Base-by-base conservation (phyloP, 2,329 filamentous ascomycete species). In the Stachybotrys chartarum region DNA sequence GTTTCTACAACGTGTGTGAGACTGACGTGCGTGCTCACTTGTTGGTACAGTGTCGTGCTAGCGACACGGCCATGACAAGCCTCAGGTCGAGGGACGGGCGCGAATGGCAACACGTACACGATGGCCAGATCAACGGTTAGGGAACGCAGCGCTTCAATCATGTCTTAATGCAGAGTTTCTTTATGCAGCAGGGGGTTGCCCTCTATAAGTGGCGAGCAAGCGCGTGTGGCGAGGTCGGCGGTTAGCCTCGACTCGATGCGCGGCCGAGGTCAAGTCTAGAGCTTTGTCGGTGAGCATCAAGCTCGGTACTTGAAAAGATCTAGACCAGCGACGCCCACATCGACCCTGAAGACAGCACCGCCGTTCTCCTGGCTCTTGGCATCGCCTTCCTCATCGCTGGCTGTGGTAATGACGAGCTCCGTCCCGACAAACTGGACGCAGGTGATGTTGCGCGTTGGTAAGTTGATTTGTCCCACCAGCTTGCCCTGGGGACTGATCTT, bases 381-480 rank as follows among this genome's bases (percentile, higher is more conserved):
- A 60, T 83, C 79, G 50, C 85, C 84, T 50, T 85, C 82, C 58
- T 88, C 85, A 66, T 86, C 84, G 39, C 69, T 75, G 6, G 90
- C 90, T 55, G 84, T 89, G 18, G 91, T 96, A 66, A 96, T 88
- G 71, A 87, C 88, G 56, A 97, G 75, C 65, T 84, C 79, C 1
- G 78, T 84, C 8, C 89, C 91, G 42, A 86, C 84, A 68, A 97
- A 93, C 59, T 86, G 84, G 18, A 87, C 84, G 72, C 91, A 96
- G 7, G 90, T 94, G 60, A 90, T 82, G 70, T 90, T 88, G 58
- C 80, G 79, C 12, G 91, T 95, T 5, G 91, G 91, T 60, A 95
- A 75, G 55, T 75, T 78, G 59, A 97, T 78, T 73, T 91, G 82
- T 7, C 89, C 91, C 6, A 92, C 77, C 32, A 96, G 72, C 64